Conservation (phyloP, 1,139 yeast species). For the Candida smagusa region DNA sequence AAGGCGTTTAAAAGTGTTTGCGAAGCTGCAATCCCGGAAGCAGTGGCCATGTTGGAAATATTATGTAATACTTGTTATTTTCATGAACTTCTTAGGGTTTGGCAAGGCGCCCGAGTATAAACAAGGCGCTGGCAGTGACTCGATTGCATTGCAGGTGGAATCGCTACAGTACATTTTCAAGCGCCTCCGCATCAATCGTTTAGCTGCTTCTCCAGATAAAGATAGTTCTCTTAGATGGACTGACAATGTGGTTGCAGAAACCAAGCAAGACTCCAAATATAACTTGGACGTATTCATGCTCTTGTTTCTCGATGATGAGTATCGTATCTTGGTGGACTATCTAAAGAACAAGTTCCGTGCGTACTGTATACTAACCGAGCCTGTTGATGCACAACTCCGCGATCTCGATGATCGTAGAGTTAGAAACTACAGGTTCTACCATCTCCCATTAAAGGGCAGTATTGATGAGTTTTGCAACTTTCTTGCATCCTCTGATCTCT, state of each 20-base stretch:
- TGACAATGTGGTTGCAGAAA: conserved; percentile 6
- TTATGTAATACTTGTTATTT: too few relatives aligned
- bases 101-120: conserved; percentile 41
- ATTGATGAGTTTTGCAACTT: conserved; percentile 36
- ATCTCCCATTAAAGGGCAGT: conserved; percentile 43
- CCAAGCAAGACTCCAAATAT: conserved; percentile 51
- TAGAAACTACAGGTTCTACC: conserved; percentile 37
- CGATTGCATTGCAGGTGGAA: conserved; percentile 57
- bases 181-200: conserved; percentile 44
- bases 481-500: conserved; percentile 37
- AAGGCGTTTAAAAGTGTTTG: conserved; percentile 35
- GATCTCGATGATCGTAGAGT: conserved; percentile 25
- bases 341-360: conserved; percentile 62
- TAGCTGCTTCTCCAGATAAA: conserved; percentile 36
- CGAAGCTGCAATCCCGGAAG: conserved; percentile 64
- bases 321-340: conserved; percentile 63
- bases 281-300: conserved; percentile 43
- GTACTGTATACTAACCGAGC: conserved; percentile 48
- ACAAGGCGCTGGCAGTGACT: conserved; percentile 49
- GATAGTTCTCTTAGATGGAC: conserved; percentile 19
- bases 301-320: conserved; percentile 48
- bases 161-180: conserved; percentile 55
- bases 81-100: conserved; percentile 6
- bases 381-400: conserved; percentile 30
- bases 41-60: conserved; percentile 52